A percentile compares a stretch with the other conserved stretches of the same genome.
phyloP scores from a whole-genome alignment of 176 grass and related monocot species.

The Eleusine indica region DNA sequence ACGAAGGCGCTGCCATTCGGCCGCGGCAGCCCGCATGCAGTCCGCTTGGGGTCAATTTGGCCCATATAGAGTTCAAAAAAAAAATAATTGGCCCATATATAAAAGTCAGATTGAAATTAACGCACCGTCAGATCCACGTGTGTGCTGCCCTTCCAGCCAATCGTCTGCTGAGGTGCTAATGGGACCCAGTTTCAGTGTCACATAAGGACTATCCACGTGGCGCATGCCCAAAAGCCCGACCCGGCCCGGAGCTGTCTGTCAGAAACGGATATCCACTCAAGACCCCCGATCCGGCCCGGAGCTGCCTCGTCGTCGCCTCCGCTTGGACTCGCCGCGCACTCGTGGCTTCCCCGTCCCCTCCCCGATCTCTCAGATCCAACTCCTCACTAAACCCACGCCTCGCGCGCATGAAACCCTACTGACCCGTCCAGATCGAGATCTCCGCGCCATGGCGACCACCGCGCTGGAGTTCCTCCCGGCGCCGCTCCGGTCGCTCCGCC shows the following conservation, averaged over 20 bases:
- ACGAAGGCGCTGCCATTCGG: no score
- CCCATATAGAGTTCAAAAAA: no score
- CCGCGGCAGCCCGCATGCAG: no score
- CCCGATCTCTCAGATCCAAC: slow-evolving; percentile 48
- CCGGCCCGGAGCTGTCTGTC: slow-evolving; percentile 10
- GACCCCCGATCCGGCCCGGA: background rate
- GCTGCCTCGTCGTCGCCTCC: slow-evolving; percentile 52
- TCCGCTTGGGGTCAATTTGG: no score
- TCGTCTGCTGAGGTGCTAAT: background rate
- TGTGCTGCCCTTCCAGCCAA: background rate
- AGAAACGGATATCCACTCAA: slow-evolving; percentile 34
- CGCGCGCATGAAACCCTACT: slow-evolving; percentile 72
- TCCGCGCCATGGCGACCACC: slow-evolving; percentile 39
- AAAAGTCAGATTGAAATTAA: no score
- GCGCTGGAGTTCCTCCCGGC: slow-evolving; percentile 43
- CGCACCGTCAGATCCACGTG: background rate
- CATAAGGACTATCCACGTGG: background rate
- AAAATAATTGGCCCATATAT: no score
- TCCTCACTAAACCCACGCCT: slow-evolving; percentile 59
- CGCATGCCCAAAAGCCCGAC: no score
- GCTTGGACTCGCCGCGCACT: slow-evolving; percentile 25
- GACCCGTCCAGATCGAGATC: slow-evolving; percentile 41
- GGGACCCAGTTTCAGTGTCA: background rate
- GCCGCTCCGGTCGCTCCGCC: slow-evolving; percentile 64
- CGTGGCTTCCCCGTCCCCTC: slow-evolving; percentile 40